phyloP scores from a whole-genome alignment of 345 rosid genomes.

The Hevea brasiliensis region DNA sequence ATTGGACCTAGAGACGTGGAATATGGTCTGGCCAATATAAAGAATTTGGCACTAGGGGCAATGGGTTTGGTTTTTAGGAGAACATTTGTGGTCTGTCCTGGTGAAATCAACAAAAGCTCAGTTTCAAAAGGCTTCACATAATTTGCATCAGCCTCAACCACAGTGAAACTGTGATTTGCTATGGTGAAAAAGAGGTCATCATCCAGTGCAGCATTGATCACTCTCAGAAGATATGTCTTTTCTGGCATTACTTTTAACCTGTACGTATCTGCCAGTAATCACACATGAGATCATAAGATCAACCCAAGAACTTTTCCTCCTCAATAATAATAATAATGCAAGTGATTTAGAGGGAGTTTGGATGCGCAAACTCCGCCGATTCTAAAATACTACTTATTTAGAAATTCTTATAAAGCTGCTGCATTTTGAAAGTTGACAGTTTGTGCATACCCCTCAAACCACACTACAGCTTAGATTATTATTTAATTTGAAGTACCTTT shows the following conservation, averaged over 20 bases:
- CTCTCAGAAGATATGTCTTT: slow-evolving; percentile 63
- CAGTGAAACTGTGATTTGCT: slow-evolving; percentile 64
- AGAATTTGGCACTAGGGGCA: slow-evolving; percentile 51
- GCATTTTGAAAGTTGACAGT: no score
- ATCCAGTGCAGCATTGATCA: slow-evolving; percentile 79
- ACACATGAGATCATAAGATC: no score
- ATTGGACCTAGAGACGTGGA: slow-evolving; percentile 60
- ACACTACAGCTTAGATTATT: no score
- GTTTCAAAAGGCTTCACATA: slow-evolving; percentile 75
- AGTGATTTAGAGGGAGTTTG: no score
- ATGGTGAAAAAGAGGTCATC: slow-evolving; percentile 74
- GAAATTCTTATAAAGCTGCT: no score
- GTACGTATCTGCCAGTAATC: slow-evolving; percentile 51
- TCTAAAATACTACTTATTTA: no score
- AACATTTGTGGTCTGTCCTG: slow-evolving; percentile 77
- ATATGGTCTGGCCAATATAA: slow-evolving; percentile 71
- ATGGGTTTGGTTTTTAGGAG: slow-evolving; percentile 61
- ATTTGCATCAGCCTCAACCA: slow-evolving; percentile 74
- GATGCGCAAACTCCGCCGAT: no score
- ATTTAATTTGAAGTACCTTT: slow-evolving; percentile 32
- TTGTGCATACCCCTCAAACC: no score
- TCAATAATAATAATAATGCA: no score
- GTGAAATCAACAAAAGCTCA: slow-evolving; percentile 39
- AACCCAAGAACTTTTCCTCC: no score
- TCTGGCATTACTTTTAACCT: slow-evolving; percentile 61